phyloP scores from a whole-genome alignment of 176 grass and related monocot genomes.

The Typha latifolia region DNA sequence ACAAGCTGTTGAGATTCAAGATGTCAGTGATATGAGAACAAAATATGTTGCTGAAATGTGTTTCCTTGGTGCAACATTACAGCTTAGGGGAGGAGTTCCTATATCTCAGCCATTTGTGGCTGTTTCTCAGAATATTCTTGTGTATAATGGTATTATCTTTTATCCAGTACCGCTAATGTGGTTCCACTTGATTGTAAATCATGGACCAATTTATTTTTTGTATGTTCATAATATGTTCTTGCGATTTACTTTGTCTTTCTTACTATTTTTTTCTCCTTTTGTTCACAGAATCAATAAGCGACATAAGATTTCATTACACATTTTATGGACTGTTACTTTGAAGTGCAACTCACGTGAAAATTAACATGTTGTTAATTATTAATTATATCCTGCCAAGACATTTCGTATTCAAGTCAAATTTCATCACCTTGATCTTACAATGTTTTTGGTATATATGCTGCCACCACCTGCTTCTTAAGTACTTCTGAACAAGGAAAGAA shows the following conservation, averaged over 20 bases:
- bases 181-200: slow-evolving; percentile 1
- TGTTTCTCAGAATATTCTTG: slow-evolving; percentile 53
- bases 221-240: not conserved
- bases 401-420: not conserved
- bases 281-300: not conserved
- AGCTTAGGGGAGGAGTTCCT: slow-evolving; percentile 55
- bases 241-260: not conserved
- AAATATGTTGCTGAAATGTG: slow-evolving; percentile 24
- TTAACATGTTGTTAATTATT: not conserved
- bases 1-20: not conserved
- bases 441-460: too few species aligned
- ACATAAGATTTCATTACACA: not conserved
- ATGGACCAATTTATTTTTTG: not conserved
- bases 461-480: too few species aligned
- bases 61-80: slow-evolving; percentile 64
- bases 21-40: not conserved
- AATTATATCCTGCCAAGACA: not conserved
- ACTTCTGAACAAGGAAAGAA: not conserved
- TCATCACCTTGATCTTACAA: too few species aligned
- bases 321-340: not conserved
- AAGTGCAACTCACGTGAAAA: not conserved
- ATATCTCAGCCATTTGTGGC: slow-evolving; percentile 50
- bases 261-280: not conserved
- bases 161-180: slow-evolving; percentile 1
- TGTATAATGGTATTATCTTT: slow-evolving; percentile 69